Evolutionary conservation across 192 early-diverging fungal genomes (phyloP).

Genomic region (Linnemannia schmuckeri): DNA sequence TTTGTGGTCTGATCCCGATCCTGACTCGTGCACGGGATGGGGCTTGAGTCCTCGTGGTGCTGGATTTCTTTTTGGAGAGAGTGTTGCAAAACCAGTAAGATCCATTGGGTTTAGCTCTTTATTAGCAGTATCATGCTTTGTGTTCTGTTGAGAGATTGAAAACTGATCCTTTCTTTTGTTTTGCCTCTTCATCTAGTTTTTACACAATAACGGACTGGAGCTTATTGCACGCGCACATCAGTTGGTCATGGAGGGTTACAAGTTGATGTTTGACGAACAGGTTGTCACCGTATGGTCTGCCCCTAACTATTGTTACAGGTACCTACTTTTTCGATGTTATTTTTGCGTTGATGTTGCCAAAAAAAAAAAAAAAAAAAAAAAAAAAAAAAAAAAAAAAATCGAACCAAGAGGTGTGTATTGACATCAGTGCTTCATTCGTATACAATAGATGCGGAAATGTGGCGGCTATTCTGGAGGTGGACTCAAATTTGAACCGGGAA

Average conservation of each 20-base stretch:
- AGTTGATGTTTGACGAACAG: constrained; percentile 95
- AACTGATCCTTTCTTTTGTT: constrained; percentile 9
- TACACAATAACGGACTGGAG: constrained; percentile 87
- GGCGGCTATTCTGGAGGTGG: constrained; percentile 95
- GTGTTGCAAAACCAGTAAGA: constrained; percentile 81
- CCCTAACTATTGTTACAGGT: constrained; percentile 99
- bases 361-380: too few species aligned
- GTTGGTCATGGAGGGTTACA: constrained; percentile 98
- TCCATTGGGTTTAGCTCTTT: background rate
- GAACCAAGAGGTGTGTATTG: background rate
- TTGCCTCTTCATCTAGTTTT: constrained; percentile 57
- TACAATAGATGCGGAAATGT: constrained; percentile 91
- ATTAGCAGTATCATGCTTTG: background rate
- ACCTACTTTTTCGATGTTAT: background rate
- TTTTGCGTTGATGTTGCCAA: constrained; percentile 7
- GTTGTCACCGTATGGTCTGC: constrained; percentile 99
- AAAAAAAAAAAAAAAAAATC: background rate
- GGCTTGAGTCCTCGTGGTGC: constrained; percentile 96
- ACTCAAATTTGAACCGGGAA: constrained; percentile 87
- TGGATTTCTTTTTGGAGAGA: constrained; percentile 98
- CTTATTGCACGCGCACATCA: constrained; percentile 97
- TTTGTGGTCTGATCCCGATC: constrained; percentile 98
- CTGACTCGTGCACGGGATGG: constrained; percentile 77
- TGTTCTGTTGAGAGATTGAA: background rate
- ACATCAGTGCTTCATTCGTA: background rate